Evolutionary conservation across 176 grass and related monocot species (phyloP), one percentile per base, ranked within the genome.

Genomic region (Oryza meridionalis): DNA sequence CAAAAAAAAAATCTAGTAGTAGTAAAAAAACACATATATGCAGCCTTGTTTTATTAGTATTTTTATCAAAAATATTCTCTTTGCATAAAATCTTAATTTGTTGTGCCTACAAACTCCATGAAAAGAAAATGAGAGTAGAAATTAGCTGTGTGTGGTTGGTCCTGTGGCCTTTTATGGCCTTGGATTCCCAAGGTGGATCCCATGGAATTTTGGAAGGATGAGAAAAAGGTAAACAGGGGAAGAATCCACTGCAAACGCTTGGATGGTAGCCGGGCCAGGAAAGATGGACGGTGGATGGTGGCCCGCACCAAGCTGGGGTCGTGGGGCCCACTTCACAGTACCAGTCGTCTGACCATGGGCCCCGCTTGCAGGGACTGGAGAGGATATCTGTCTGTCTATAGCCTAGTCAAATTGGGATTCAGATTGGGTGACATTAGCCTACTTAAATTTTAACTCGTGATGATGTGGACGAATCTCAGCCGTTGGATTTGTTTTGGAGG

Each of bases 121-220:
- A 58, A 58, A 58, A 16, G 17, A 55, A n/a, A 58, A 21, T 7
- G 6, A 21, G 19, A 55, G 16, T 17, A 19, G 4, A 58, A 58
- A n/a, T 58, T 58, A 58, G 53, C 53, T 58, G 17, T 58, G 29
- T 19, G n/a, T 22, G 19, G n/a, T 24, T 62, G 58, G 58, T 4
- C 7, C 3, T 62, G 19, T 62, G 55, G 21, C 55, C 55, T 61
- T 31, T 83, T 65, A 3, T 19, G 83, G 38, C 65, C 75, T 85
- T 71, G 83, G 83, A 85, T 85, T 85, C 83, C 74, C 64, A n/a
- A 31, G n/a, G 82, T 43, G 73, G 82, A 76, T 84, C 21, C 46
- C 32, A 32, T 62, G 49, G 65, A 77, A 55, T 29, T 76, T 84
- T 68, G 46, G 32, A 67, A 61, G 73, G 33, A 13, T 12, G 22